Percentiles rank a stretch among this genome's conserved stretches.
Evolutionary conservation across 257 asterid species (phyloP).

Genomic region (Dorcoceras hygrometricum): DNA sequence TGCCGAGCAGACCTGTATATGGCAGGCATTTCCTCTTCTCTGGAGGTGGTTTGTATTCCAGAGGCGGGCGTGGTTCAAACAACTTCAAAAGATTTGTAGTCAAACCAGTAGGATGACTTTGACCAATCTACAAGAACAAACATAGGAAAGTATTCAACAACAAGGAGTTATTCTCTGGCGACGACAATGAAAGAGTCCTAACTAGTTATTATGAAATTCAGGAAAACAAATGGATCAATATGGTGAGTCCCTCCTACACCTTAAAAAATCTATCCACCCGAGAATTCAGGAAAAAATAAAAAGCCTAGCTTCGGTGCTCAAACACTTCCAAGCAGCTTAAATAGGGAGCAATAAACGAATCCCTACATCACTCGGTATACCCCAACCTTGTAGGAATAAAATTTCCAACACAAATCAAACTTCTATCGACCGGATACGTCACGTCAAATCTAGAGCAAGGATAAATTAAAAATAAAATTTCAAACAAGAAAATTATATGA

Average conservation of each 20-base stretch:
- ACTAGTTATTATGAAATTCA: not conserved
- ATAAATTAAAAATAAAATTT: not conserved
- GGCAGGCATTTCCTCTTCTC: slow-evolving; percentile 94
- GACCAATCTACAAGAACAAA: slow-evolving; percentile 68
- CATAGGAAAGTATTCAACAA: slow-evolving; percentile 7
- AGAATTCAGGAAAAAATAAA: too few relatives aligned
- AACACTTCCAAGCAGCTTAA: too few relatives aligned
- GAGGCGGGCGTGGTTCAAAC: slow-evolving; percentile 94
- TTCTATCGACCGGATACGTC: too few relatives aligned
- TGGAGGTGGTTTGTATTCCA: slow-evolving; percentile 88
- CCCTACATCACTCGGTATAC: too few relatives aligned
- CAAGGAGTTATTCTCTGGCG: not conserved
- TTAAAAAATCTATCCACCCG: too few relatives aligned
- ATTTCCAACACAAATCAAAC: not conserved
- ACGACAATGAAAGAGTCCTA: slow-evolving; percentile 5
- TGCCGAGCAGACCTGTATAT: slow-evolving; percentile 27
- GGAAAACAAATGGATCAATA: too few relatives aligned
- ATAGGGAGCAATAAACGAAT: too few relatives aligned
- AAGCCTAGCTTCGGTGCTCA: too few relatives aligned
- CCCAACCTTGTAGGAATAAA: too few relatives aligned
- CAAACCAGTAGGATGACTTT: slow-evolving; percentile 96
- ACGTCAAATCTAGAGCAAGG: too few relatives aligned
- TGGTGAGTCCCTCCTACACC: too few relatives aligned
- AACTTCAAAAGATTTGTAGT: slow-evolving; percentile 76
- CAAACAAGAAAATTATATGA: not conserved